phyloP scores from a whole-genome alignment of 345 rosid species.

The Xanthoceras sorbifolium region DNA sequence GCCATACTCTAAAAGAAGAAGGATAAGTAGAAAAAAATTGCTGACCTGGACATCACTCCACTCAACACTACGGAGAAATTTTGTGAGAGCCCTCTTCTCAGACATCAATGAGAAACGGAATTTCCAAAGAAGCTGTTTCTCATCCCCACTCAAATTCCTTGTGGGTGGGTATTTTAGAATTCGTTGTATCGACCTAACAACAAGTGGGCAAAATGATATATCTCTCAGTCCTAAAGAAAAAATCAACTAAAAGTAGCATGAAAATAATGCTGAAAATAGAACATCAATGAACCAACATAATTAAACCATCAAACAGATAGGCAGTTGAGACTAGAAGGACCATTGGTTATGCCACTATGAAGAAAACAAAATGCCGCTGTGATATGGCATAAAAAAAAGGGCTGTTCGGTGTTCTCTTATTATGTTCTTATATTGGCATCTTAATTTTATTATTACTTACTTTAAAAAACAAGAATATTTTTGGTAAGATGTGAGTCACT shows the following conservation, averaged over 20 bases:
- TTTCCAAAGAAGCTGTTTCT: constrained; percentile 97
- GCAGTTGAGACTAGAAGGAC: neutral
- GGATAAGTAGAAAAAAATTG: constrained; percentile 17
- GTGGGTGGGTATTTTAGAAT: constrained; percentile 94
- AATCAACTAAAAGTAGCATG: neutral
- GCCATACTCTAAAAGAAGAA: neutral
- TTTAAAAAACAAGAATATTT: neutral
- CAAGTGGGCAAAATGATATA: constrained; percentile 20
- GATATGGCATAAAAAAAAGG: neutral
- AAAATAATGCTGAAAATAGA: neutral
- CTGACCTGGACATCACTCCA: constrained; percentile 98
- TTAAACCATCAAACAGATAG: neutral
- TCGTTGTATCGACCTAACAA: constrained; percentile 75
- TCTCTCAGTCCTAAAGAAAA: constrained; percentile 9
- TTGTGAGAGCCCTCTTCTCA: constrained; percentile 95
- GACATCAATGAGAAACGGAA: constrained; percentile 92
- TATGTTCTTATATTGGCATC: neutral
- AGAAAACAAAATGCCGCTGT: neutral
- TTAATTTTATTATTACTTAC: neutral
- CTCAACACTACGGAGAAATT: constrained; percentile 92
- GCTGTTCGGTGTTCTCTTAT: neutral
- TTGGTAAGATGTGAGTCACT: too few relatives aligned
- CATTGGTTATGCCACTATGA: neutral
- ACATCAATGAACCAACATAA: neutral
- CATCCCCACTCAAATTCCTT: constrained; percentile 87